These are phyloP conservation scores for Dictyostelium citrinum DNA, from an alignment of 78 protist genomes.

Conservation along the genomic window DNA sequence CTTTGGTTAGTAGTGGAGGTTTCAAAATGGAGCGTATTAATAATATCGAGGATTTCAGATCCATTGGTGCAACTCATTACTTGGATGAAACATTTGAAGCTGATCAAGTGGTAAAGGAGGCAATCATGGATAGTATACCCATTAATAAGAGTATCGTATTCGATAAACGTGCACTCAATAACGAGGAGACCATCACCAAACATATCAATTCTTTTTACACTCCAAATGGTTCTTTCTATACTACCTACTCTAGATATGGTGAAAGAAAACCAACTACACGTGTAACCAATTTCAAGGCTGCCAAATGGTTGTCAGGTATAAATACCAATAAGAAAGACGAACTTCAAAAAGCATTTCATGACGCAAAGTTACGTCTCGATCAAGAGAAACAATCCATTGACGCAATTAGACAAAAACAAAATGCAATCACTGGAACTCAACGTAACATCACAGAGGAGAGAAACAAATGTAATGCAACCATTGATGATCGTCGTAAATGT, in stretches of 20 bases:
- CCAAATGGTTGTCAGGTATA: neutral
- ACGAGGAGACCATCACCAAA: constrained; percentile 21
- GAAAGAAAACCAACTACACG: constrained; percentile 8
- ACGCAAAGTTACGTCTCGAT: neutral
- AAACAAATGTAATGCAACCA: neutral
- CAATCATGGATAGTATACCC: constrained; percentile 12
- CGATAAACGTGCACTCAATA: constrained; percentile 8
- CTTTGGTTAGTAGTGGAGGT: neutral
- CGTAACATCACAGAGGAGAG: constrained; percentile 28
- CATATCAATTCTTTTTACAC: constrained; percentile 71
- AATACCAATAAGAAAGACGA: neutral
- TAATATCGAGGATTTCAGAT: neutral
- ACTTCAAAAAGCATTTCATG: neutral
- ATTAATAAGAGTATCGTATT: constrained; percentile 35
- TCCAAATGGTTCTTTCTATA: constrained; percentile 13
- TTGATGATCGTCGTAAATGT: constrained; percentile 43
- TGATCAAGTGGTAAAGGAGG: neutral
- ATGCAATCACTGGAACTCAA: neutral
- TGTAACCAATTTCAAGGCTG: neutral
- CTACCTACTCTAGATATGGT: constrained; percentile 58
- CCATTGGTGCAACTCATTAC: constrained; percentile 3
- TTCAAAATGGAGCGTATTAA: too few species aligned
- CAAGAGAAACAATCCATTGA: neutral
- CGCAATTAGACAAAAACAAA: neutral
- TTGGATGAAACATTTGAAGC: constrained; percentile 38